Evolutionary conservation across 305 asterid species (phyloP).

Genomic region (Fraxinus greggii): DNA sequence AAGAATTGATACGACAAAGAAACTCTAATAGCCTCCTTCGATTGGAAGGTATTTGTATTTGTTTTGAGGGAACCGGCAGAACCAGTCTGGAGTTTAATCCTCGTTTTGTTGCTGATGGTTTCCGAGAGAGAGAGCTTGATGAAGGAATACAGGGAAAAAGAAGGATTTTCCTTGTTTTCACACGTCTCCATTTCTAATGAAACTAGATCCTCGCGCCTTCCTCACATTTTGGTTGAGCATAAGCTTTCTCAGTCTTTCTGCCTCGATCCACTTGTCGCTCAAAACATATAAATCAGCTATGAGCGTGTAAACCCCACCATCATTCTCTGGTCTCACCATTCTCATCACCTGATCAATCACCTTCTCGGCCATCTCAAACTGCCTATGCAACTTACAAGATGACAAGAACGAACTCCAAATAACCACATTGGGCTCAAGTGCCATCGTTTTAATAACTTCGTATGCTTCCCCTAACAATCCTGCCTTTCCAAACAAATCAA

Average conservation of each 20-base stretch:
- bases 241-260: conserved; percentile 49
- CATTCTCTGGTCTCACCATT: conserved; percentile 53
- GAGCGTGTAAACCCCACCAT: conserved; percentile 62
- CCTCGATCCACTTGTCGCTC: conserved; percentile 48
- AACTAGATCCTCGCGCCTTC: conserved; percentile 58
- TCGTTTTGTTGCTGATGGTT: not conserved
- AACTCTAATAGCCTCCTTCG: not conserved
- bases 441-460: conserved; percentile 50
- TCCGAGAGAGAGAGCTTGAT: not conserved
- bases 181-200: conserved; percentile 27
- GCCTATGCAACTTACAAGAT: conserved; percentile 59
- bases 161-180: not conserved
- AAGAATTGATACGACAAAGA: not conserved
- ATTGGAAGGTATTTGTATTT: not conserved
- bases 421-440: conserved; percentile 50
- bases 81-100: not conserved
- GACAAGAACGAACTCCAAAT: conserved; percentile 76
- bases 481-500: conserved; percentile 63
- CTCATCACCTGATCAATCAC: conserved; percentile 50
- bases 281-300: conserved; percentile 54
- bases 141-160: not conserved
- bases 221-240: conserved; percentile 49
- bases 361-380: conserved; percentile 57
- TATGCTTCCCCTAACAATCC: conserved; percentile 61
- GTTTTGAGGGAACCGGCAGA: not conserved